phyloP scores from a whole-genome alignment of 495 filamentous ascomycete species.

The Trichoderma gamsii region DNA sequence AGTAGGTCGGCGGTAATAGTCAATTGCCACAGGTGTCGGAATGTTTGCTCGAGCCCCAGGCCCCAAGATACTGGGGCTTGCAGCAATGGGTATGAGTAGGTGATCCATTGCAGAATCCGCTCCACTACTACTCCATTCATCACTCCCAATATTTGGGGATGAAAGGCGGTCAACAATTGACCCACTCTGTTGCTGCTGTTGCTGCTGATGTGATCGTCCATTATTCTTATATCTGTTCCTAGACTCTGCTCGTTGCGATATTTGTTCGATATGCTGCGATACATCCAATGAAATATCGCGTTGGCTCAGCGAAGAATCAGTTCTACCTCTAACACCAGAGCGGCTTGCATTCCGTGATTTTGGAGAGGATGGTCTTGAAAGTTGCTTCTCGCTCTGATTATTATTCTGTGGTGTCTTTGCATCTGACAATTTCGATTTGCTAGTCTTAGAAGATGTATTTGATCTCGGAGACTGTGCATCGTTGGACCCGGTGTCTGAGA shows the following conservation, averaged over 20 bases:
- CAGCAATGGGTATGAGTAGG: slow-evolving; percentile 24
- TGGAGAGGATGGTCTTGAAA: slow-evolving; percentile 17
- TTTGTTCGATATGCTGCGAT: not conserved
- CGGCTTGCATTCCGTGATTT: slow-evolving; percentile 22
- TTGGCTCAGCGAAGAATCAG: slow-evolving; percentile 16
- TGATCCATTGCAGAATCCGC: not conserved
- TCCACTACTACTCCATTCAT: not conserved
- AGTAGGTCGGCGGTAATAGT: not conserved
- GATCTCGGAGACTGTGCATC: slow-evolving; percentile 14
- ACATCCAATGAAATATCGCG: slow-evolving; percentile 14
- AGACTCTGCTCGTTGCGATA: slow-evolving; percentile 9
- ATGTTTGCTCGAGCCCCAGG: not conserved
- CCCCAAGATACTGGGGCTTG: slow-evolving; percentile 27
- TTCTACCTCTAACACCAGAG: not conserved
- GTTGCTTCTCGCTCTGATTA: not conserved
- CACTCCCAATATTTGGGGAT: not conserved
- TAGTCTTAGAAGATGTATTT: not conserved
- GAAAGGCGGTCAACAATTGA: not conserved
- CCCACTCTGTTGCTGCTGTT: not conserved
- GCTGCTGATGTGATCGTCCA: not conserved
- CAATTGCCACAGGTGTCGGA: not conserved
- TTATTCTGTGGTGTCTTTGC: not conserved
- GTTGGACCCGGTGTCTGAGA: no score
- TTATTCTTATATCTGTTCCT: not conserved
- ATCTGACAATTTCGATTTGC: not conserved